These are phyloP conservation scores for Ajuga reptans DNA, from an alignment of 305 asterid genomes.

Conservation along the genomic window DNA sequence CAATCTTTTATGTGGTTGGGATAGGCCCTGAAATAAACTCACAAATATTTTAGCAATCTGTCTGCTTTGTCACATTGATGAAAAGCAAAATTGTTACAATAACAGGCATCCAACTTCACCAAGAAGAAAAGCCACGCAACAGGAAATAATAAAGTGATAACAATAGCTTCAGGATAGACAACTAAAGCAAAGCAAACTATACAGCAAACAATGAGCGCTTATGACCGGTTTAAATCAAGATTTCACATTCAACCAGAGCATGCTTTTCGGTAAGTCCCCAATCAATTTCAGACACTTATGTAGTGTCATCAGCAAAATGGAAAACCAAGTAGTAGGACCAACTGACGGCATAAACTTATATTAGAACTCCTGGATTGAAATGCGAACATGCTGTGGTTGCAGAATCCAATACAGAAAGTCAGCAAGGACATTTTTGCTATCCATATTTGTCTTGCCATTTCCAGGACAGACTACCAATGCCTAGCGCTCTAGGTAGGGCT, in stretches of 20 bases:
- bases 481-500: neutral
- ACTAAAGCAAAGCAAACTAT: neutral
- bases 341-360: neutral
- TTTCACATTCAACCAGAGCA: neutral
- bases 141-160: neutral
- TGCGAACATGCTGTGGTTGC: neutral
- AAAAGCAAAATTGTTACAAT: neutral
- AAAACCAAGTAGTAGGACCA: neutral
- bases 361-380: neutral
- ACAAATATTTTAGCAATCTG: conserved; percentile 18
- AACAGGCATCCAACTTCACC: conserved; percentile 3
- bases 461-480: neutral
- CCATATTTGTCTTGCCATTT: neutral
- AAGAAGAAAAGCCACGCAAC: conserved; percentile 5
- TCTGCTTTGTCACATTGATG: neutral
- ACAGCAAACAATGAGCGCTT: neutral
- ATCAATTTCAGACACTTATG: neutral
- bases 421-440: neutral
- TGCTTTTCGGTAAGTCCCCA: neutral
- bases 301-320: neutral
- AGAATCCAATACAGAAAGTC: neutral
- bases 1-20: conserved; percentile 82
- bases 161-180: neutral
- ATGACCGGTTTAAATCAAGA: neutral
- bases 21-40: conserved; percentile 60